Evolutionary conservation across 495 filamentous ascomycete genomes (phyloP), one percentile per base, ranked within the genome.

Genomic region (Oidiodendron maius): DNA sequence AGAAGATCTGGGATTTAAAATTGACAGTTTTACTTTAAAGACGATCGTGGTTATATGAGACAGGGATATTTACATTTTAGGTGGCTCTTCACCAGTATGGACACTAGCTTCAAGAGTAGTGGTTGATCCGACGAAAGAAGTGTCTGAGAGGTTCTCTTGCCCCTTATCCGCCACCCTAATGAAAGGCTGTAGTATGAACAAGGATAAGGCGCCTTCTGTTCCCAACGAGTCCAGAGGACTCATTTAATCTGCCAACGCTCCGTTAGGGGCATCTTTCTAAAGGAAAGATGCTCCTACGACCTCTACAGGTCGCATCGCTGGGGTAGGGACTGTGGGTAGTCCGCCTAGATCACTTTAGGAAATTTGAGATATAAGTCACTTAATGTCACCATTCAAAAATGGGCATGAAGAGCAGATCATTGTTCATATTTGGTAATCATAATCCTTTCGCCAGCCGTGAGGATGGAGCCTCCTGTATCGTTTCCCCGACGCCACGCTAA

Each of bases 221-320:
- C 59, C 52, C 56, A 54, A 54, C 2, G 18, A 51, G 44, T 47
- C 52, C 41, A 38, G 53, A 49, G 25, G 45, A 52, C 43, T 37
- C n/a, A 52, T 11, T 51, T 41, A 53, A 57, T 61, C 56, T 61
- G 56, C 82, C 82, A 86, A 82, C 80, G 80, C 80, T 83, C 80
- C 80, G 80, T 84, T 82, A 80, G 76, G 76, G 70, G 74, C 71
- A 69, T 50, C 62, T 62, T 68, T 55, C 68, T 67, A 62, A 63
- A 61, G 42, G 52, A 57, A 60, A 74, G 71, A 70, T 69, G 74
- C 66, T 69, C 81, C 70, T 78, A 80, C 78, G 83, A 71, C 67
- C 77, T 77, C 76, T 74, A 71, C 57, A 75, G 72, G 72, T 75
- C 80, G 75, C 81, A 76, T 80, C 81, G 80, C 71, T 85, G 81